Evolutionary conservation across 768 basidiomycete genomes (phyloP).

Genomic region (Obba rivulosa): DNA sequence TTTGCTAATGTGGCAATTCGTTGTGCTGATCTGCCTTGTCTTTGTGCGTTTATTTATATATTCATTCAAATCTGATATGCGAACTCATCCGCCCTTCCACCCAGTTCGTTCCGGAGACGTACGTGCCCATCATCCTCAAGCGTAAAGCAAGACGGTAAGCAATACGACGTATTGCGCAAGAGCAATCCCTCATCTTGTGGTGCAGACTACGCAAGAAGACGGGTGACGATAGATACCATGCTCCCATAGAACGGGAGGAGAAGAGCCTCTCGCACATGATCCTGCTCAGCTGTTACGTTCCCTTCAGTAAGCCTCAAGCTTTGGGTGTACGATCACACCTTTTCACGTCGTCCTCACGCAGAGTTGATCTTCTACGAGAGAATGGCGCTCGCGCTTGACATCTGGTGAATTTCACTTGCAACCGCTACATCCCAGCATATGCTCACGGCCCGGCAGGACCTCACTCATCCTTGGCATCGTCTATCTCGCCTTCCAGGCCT

Average conservation of each 20-base stretch:
- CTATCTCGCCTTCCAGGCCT: conserved; percentile 50
- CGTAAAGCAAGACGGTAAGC: conserved; percentile 50
- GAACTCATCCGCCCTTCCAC: neutral
- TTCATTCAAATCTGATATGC: no score
- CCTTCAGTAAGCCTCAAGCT: conserved; percentile 71
- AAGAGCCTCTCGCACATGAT: conserved; percentile 43
- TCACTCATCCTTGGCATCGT: conserved; percentile 38
- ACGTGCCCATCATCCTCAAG: conserved; percentile 53
- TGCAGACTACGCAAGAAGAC: conserved; percentile 50
- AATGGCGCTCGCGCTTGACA: conserved; percentile 71
- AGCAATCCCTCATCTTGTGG: neutral
- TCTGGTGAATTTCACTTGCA: conserved; percentile 45
- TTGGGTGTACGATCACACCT: no score
- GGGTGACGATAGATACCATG: conserved; percentile 47
- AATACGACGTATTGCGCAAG: neutral
- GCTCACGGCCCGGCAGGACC: conserved; percentile 23
- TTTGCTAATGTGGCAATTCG: conserved; percentile 62
- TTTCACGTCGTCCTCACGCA: conserved; percentile 25
- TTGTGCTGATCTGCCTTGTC: conserved; percentile 45
- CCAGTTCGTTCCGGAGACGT: conserved; percentile 72
- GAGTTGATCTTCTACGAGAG: conserved; percentile 60
- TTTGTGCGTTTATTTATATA: conserved; percentile 37
- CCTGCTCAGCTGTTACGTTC: conserved; percentile 55
- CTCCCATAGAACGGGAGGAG: conserved; percentile 52
- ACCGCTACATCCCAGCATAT: neutral